A percentile compares a stretch with the other conserved stretches of the same genome.
Conservation (phyloP, 345 rosid species). For the Eutrema japonicum region DNA sequence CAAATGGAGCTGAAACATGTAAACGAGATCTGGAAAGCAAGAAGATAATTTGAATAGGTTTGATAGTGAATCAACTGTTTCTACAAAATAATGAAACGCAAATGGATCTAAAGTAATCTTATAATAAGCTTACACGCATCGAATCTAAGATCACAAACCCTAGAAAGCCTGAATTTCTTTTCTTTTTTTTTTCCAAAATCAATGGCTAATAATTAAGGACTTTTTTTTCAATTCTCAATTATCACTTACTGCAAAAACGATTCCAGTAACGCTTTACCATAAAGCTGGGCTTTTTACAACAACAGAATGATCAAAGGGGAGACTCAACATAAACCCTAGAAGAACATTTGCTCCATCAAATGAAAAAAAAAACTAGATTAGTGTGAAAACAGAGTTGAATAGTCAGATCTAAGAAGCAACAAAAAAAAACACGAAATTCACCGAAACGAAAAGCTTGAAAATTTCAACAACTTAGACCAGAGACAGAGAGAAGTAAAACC, state of each 20-base stretch:
- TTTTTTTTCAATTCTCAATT: conserved; percentile 11
- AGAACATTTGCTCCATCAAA: conserved; percentile 21
- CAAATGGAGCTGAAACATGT: background rate
- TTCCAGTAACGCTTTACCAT: background rate
- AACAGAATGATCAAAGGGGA: conserved; percentile 16
- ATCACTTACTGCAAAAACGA: background rate
- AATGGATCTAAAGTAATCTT: conserved; percentile 15
- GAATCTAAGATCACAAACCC: conserved; percentile 29
- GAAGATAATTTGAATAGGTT: background rate
- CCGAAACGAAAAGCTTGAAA: conserved; percentile 1
- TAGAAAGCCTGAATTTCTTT: background rate
- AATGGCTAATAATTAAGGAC: background rate
- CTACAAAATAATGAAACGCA: background rate
- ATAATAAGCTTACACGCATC: conserved; percentile 26
- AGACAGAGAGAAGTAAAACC: conserved; percentile 3
- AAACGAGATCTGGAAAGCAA: conserved; percentile 23
- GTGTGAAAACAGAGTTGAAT: conserved; percentile 28
- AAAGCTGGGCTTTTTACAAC: background rate
- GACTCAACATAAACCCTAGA: conserved; percentile 18
- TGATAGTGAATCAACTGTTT: conserved; percentile 2
- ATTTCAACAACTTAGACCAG: conserved; percentile 8
- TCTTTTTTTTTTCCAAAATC: background rate
- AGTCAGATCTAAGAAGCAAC: conserved; percentile 36
- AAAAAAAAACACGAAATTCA: background rate
- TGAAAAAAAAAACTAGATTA: background rate